Evolutionary conservation across 768 basidiomycete species (phyloP), one percentile per base, ranked within the genome.

Genomic region (Leccinum pellstonianum): DNA sequence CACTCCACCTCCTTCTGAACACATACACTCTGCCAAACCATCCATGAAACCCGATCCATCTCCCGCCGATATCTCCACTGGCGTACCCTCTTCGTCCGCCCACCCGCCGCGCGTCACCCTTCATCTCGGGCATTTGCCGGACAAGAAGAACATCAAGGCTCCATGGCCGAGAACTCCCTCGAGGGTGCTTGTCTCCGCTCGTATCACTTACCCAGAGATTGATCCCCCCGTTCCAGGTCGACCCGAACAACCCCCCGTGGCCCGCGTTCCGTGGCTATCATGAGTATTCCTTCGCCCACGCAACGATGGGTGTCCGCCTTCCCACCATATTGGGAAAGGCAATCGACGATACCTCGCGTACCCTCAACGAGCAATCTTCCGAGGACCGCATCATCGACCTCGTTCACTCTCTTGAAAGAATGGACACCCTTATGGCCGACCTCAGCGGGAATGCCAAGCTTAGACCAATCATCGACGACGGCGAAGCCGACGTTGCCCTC

Each of bases 281-380:
- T 71, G 86, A 91, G 67, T 91, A 87, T 70, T 91, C 87, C 0
- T 92, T 92, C 68, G 88, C 88, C 41, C 85, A 95, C 75, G 95
- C 93, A 33, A 96, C 95, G 4, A 97, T 97, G 95, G 91, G 93
- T 61, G 87, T 90, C n/a, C 88, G 95, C 51, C 84, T 97, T 25
- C 95, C 95, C 2, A 96, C 95, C 43, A 98, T 98, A 63, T 80
- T 97, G 52, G 93, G 93, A 64, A 98, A 97, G 77, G 95, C 91
- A 12, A 95, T 97, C 67, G 94, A 95, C 68, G 95, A 98, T 70
- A 81, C 88, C 9, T 90, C 89, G 56, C 84, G 86, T 66, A 97
- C 95, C 27, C 83, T 97, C 65, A 96, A 97, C 75, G 86, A 88
- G 6, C 82, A 93, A 74, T 89, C 84, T 46, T 79, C 84, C 23